Evolutionary conservation across 1,139 yeast genomes (phyloP).

Genomic region (Citeromyces hawaiiensis): DNA sequence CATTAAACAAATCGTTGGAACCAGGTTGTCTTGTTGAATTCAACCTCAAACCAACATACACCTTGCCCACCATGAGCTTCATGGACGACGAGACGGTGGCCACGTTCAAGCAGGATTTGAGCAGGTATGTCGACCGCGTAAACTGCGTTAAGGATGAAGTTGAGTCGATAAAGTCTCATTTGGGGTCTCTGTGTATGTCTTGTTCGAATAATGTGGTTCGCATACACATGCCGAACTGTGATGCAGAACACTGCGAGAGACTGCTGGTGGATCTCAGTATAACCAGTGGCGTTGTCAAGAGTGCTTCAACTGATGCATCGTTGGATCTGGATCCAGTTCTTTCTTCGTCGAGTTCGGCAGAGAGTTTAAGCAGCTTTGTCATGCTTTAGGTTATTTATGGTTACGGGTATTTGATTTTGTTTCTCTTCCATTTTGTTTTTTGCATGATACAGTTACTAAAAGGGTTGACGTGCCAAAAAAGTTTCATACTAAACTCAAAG

Average conservation of each 20-base stretch:
- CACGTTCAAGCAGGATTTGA: not conserved
- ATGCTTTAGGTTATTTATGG: not conserved
- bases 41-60: not conserved
- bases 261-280: slow-evolving; percentile 37
- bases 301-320: not conserved
- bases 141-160: slow-evolving; percentile 15
- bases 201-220: slow-evolving; percentile 24
- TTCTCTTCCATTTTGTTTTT: no score
- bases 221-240: slow-evolving; percentile 48
- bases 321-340: not conserved
- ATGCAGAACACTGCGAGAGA: slow-evolving; percentile 31
- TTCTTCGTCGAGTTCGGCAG: not conserved
- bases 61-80: not conserved
- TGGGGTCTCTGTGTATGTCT: slow-evolving; percentile 35
- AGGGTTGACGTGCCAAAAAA: no score
- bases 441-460: no score
- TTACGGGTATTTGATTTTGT: not conserved
- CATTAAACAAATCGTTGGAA: no score
- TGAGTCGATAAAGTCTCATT: slow-evolving; percentile 24
- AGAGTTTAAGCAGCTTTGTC: not conserved
- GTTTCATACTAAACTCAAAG: no score
- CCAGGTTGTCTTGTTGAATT: not conserved
- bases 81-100: not conserved
- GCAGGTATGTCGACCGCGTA: not conserved
- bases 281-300: slow-evolving; percentile 32